phyloP scores from a whole-genome alignment of 805 yeast genomes.

The Saccharomycopsis schoenii region DNA sequence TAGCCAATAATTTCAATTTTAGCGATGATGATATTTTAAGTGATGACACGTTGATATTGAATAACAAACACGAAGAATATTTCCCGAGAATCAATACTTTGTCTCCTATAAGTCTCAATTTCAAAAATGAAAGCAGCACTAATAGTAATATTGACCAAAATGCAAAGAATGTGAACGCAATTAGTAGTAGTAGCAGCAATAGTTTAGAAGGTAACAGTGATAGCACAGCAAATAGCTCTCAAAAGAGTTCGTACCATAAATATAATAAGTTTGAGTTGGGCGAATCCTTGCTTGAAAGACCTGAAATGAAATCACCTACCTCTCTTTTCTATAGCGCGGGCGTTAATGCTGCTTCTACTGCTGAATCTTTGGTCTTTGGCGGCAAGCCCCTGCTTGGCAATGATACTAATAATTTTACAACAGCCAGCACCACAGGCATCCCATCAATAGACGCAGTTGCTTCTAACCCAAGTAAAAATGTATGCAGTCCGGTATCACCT shows the following conservation, averaged over 20 bases:
- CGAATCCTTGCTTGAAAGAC: background rate
- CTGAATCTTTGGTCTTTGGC: background rate
- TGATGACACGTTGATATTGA: background rate
- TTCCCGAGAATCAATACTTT: conserved; percentile 14
- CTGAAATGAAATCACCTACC: background rate
- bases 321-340: background rate
- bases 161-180: background rate
- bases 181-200: background rate
- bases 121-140: background rate
- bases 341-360: background rate
- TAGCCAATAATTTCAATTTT: background rate
- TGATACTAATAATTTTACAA: background rate
- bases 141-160: background rate
- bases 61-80: conserved; percentile 7
- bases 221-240: background rate
- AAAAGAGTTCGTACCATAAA: background rate
- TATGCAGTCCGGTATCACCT: background rate
- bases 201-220: background rate
- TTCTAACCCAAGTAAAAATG: background rate
- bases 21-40: background rate
- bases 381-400: background rate
- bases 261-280: background rate
- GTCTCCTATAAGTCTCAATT: conserved; percentile 3
- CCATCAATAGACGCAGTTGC: background rate
- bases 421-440: background rate